phyloP scores from a whole-genome alignment of 1,139 yeast genomes.

The Wickerhamomyces sp. region DNA sequence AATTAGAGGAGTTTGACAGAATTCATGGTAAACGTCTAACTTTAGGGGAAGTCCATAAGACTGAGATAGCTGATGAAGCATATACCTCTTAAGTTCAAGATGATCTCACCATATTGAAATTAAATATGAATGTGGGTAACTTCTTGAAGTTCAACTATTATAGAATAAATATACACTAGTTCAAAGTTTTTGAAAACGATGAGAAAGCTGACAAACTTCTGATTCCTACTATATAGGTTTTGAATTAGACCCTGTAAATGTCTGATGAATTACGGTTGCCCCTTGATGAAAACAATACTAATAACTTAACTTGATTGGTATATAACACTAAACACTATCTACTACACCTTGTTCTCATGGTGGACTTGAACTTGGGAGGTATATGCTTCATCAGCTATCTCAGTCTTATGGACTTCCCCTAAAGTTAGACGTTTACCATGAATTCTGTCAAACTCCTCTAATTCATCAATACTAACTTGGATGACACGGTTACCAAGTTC shows the following conservation, averaged over 20 bases:
- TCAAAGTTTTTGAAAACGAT: too few species aligned
- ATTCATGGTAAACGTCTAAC: neutral
- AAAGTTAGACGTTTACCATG: neutral
- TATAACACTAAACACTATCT: neutral
- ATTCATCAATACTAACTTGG: conserved; percentile 30
- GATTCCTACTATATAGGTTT: too few species aligned
- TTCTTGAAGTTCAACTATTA: too few species aligned
- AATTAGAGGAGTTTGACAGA: conserved; percentile 12
- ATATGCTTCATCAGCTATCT: neutral
- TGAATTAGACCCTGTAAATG: too few species aligned
- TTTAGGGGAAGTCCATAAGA: neutral
- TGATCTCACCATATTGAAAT: too few species aligned
- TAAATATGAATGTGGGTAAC: too few species aligned
- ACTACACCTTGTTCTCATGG: neutral
- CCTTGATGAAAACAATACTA: too few species aligned
- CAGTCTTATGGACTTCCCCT: neutral
- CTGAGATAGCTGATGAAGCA: neutral
- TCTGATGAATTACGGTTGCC: too few species aligned
- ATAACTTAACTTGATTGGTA: too few species aligned
- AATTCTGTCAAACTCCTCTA: conserved; percentile 1
- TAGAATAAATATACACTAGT: too few species aligned
- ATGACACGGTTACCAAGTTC: conserved; percentile 38
- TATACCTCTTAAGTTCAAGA: neutral
- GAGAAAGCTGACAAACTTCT: too few species aligned
- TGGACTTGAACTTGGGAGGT: neutral